A percentile compares a stretch with the other conserved stretches of the same genome.
Evolutionary conservation across 1,139 yeast genomes (phyloP).

Genomic region (Sugiyamaella neomexicana): DNA sequence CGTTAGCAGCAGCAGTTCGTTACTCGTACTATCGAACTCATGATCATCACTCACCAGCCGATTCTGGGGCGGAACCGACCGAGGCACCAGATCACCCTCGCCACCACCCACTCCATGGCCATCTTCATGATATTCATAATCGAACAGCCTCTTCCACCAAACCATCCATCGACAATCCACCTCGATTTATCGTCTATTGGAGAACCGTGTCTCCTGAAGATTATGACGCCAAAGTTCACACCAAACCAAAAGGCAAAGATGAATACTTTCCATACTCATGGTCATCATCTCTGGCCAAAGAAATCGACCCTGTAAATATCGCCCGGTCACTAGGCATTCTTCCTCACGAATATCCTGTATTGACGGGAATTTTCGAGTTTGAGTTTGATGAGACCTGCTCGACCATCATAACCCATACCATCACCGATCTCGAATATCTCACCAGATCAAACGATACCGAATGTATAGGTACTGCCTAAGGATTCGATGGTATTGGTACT

Average conservation of each 20-base stretch:
- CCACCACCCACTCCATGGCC: background rate
- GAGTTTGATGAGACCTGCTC: constrained; percentile 64
- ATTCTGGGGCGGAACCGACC: background rate
- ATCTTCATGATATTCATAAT: constrained; percentile 2
- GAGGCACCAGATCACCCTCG: constrained; percentile 5
- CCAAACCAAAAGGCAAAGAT: background rate
- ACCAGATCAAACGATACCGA: constrained; percentile 34
- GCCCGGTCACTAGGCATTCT: constrained; percentile 29
- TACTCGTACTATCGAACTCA: constrained; percentile 16
- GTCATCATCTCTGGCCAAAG: constrained; percentile 24
- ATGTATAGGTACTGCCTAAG: constrained; percentile 8
- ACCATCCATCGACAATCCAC: constrained; percentile 17
- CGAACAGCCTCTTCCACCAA: background rate
- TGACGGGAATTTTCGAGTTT: constrained; percentile 74
- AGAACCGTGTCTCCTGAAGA: constrained; percentile 27
- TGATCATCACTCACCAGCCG: background rate
- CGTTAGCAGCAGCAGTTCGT: constrained; percentile 12
- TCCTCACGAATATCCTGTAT: constrained; percentile 42
- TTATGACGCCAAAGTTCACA: background rate
- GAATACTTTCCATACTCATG: constrained; percentile 23
- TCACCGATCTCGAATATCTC: constrained; percentile 71
- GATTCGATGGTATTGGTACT: too few relatives aligned
- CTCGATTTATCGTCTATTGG: constrained; percentile 30
- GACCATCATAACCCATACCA: constrained; percentile 64
- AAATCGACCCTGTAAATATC: constrained; percentile 26